phyloP scores from a whole-genome alignment of 345 rosid species.

The Salix dunnii region DNA sequence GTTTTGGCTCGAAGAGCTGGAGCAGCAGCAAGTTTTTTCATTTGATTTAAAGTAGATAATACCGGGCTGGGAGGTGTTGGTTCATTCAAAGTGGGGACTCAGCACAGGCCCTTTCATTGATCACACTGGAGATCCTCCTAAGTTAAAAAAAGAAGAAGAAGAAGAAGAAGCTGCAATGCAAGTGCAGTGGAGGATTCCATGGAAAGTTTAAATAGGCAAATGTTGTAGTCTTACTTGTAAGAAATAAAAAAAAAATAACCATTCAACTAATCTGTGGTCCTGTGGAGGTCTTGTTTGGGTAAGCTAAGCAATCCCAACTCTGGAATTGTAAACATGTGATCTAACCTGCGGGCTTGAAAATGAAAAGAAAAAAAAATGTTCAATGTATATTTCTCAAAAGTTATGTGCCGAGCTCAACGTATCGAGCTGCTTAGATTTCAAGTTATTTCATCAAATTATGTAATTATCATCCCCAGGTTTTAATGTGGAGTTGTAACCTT shows the following conservation, averaged over 20 bases:
- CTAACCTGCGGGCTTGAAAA: conserved; percentile 10
- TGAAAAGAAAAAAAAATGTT: background rate
- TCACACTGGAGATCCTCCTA: conserved; percentile 36
- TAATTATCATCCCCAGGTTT: too few species aligned
- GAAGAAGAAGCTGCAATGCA: conserved; percentile 24
- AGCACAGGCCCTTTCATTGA: conserved; percentile 37
- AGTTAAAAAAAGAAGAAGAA: conserved; percentile 13
- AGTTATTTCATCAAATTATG: background rate
- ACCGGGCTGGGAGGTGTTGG: conserved; percentile 51
- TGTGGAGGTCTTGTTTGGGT: conserved; percentile 38
- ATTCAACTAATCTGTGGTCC: conserved; percentile 23
- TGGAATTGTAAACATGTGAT: conserved; percentile 47
- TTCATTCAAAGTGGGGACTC: conserved; percentile 94
- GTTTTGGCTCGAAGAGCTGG: conserved; percentile 67
- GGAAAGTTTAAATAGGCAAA: conserved; percentile 23
- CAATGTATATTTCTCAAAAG: background rate
- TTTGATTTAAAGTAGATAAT: conserved; percentile 34
- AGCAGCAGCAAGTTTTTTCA: conserved; percentile 24
- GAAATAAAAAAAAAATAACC: conserved; percentile 13
- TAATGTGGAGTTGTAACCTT: background rate
- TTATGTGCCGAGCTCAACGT: background rate
- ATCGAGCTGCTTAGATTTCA: background rate
- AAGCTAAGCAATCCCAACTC: conserved; percentile 27
- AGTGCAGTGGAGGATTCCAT: conserved; percentile 44
- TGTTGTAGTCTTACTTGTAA: conserved; percentile 15